Evolutionary conservation across 371 early-diverging fungal species (phyloP).

Genomic region (Syncephalastrum monosporum): DNA sequence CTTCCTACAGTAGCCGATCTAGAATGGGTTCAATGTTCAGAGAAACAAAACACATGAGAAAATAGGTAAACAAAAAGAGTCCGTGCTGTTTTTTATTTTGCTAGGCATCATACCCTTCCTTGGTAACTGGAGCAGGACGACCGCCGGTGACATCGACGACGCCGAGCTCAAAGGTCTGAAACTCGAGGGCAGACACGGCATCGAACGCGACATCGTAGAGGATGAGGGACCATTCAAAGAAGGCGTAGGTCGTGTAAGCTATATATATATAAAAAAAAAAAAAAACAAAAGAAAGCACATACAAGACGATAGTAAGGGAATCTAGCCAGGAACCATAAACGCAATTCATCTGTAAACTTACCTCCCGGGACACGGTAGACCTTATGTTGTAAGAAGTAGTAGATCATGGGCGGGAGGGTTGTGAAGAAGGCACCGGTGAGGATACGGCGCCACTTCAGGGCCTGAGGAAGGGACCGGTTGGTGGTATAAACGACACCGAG

Average conservation of each 20-base stretch:
- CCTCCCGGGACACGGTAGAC: constrained; percentile 71
- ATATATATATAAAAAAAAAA: too few relatives aligned
- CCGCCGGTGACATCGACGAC: constrained; percentile 47
- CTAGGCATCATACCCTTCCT: constrained; percentile 27
- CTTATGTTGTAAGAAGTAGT: constrained; percentile 79
- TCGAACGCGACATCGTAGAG: constrained; percentile 80
- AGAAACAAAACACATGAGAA: constrained; percentile 6
- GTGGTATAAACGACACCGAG: constrained; percentile 55
- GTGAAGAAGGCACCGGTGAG: constrained; percentile 62
- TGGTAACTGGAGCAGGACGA: constrained; percentile 17
- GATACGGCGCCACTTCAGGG: constrained; percentile 40
- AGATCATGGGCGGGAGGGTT: constrained; percentile 71
- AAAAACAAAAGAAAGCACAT: not conserved
- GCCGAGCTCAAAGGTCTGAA: constrained; percentile 55
- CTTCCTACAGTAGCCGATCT: constrained; percentile 18
- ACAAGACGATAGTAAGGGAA: too few relatives aligned
- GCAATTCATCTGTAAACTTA: constrained; percentile 13
- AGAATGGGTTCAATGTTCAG: constrained; percentile 1
- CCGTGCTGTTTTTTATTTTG: constrained; percentile 11
- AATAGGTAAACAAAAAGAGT: constrained; percentile 6
- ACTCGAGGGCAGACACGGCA: constrained; percentile 70
- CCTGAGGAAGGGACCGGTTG: constrained; percentile 22
- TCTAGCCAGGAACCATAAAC: not conserved
- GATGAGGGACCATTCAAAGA: constrained; percentile 84
- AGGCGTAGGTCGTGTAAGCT: constrained; percentile 81